Evolutionary conservation across 2,329 filamentous ascomycete genomes (phyloP).

Genomic region (Calonectria montana): DNA sequence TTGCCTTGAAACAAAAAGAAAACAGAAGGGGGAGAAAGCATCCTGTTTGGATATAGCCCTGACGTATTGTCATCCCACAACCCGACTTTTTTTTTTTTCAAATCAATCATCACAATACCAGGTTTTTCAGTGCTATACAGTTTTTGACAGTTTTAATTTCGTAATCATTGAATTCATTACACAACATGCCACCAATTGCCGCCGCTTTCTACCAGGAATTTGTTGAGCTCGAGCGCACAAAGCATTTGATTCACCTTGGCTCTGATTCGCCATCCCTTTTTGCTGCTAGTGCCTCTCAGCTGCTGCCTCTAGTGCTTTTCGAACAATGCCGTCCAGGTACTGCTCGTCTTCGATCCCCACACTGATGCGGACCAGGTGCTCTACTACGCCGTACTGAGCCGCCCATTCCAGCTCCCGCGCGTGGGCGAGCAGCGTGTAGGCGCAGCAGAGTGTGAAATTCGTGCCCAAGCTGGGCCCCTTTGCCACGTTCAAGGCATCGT

Average conservation of each 20-base stretch:
- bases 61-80: background rate
- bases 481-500: conserved; percentile 59
- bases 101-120: background rate
- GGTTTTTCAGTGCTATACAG: too few species aligned
- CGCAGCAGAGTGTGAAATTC: conserved; percentile 56
- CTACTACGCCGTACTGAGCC: conserved; percentile 51
- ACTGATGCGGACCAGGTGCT: conserved; percentile 56
- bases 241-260: background rate
- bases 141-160: too few species aligned
- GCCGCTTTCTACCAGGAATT: background rate
- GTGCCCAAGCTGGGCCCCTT: conserved; percentile 64
- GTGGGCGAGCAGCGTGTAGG: conserved; percentile 55
- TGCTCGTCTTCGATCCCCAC: conserved; percentile 56
- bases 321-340: conserved; percentile 39
- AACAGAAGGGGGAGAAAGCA: background rate
- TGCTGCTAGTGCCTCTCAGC: background rate
- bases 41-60: background rate
- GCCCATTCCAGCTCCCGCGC: conserved; percentile 51
- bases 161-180: too few species aligned
- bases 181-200: too few species aligned
- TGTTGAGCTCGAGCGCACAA: background rate
- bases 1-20: background rate
- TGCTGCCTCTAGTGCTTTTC: conserved; percentile 30
- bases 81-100: background rate
- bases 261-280: background rate